Conservation (phyloP, 78 protist species). For the Dictyostelium firmibasis region DNA sequence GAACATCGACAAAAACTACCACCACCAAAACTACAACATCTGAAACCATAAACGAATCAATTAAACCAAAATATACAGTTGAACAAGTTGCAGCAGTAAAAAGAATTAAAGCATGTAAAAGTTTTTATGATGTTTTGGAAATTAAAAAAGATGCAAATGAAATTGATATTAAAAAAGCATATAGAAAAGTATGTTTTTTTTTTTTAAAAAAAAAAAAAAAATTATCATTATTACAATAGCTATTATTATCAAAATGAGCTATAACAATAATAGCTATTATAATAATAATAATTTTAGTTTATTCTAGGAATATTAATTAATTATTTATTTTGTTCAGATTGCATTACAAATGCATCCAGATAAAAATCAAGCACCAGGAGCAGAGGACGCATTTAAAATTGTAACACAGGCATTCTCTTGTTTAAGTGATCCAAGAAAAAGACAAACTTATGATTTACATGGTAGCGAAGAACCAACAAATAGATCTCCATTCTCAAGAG, state of each 20-base stretch:
- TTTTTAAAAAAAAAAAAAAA: too few species aligned
- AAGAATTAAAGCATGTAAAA: slow-evolving; percentile 63
- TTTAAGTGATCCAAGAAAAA: slow-evolving; percentile 45
- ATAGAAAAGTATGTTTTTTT: slow-evolving; percentile 64
- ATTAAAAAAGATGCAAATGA: slow-evolving; percentile 56
- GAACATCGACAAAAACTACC: not conserved
- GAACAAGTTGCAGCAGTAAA: slow-evolving; percentile 64
- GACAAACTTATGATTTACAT: slow-evolving; percentile 63
- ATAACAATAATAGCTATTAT: too few species aligned
- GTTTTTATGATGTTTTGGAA: slow-evolving; percentile 74
- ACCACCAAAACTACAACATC: not conserved
- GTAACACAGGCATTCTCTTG: slow-evolving; percentile 73
- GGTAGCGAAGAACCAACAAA: slow-evolving; percentile 33
- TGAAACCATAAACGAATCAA: not conserved
- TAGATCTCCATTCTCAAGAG: slow-evolving; percentile 42
- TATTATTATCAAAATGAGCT: too few species aligned
- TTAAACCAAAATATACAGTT: slow-evolving; percentile 51
- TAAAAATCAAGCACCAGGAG: slow-evolving; percentile 84
- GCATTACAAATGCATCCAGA: slow-evolving; percentile 86
- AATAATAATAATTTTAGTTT: too few species aligned
- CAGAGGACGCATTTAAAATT: slow-evolving; percentile 84
- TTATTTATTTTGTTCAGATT: not conserved
- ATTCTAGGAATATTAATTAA: not conserved
- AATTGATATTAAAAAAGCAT: slow-evolving; percentile 66
- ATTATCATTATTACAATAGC: not conserved